phyloP scores from a whole-genome alignment of 2,329 filamentous ascomycete genomes.

The Xylaria polymorpha region DNA sequence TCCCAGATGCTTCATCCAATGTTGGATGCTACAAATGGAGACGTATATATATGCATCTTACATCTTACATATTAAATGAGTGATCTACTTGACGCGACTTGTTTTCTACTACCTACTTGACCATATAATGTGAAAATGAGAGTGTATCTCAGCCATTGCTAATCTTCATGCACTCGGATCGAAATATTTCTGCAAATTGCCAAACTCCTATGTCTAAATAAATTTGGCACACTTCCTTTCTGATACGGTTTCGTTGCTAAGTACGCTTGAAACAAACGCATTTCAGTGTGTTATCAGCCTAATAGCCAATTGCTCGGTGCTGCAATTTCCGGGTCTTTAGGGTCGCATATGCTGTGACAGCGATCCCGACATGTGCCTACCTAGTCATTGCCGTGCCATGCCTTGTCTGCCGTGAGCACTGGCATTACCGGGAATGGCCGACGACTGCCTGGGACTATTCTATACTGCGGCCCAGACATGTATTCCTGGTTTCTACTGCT shows the following conservation, averaged over 20 bases:
- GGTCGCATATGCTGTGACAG: constrained; percentile 24
- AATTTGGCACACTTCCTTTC: neutral
- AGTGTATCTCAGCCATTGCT: neutral
- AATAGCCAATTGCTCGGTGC: constrained; percentile 7
- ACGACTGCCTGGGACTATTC: neutral
- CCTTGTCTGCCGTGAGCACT: neutral
- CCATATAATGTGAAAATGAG: neutral
- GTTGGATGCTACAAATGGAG: neutral
- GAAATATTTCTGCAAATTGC: neutral
- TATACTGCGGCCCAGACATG: neutral
- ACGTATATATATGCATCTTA: neutral
- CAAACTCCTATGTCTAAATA: neutral
- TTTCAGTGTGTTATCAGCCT: constrained; percentile 23
- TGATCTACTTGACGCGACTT: neutral
- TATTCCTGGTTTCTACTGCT: neutral
- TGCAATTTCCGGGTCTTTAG: constrained; percentile 21
- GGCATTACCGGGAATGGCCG: neutral
- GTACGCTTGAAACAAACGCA: constrained; percentile 1
- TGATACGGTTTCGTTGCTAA: neutral
- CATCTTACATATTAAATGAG: neutral
- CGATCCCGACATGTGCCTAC: constrained; percentile 2
- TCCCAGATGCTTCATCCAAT: neutral
- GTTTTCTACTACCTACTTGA: neutral
- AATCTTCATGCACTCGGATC: neutral
- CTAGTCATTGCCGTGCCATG: neutral